Conservation (phyloP, 805 yeast genomes). For the Starmerella roubikii region DNA sequence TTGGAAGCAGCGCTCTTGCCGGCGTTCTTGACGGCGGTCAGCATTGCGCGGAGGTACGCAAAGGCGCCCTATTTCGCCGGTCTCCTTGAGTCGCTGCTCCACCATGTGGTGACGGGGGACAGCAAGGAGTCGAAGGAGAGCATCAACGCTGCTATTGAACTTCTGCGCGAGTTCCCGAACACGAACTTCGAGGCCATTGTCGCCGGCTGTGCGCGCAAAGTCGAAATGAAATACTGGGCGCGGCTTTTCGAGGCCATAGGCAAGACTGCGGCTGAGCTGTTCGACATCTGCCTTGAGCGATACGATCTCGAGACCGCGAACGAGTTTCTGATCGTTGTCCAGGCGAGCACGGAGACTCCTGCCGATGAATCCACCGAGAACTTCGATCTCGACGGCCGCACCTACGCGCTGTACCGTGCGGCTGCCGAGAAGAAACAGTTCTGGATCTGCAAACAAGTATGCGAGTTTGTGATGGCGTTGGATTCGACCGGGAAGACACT, state of each 20-base stretch:
- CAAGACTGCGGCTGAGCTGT: conserved; percentile 23
- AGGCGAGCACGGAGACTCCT: conserved; percentile 20
- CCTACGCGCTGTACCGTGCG: conserved; percentile 22
- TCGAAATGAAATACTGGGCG: conserved; percentile 44
- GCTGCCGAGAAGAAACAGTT: conserved; percentile 26
- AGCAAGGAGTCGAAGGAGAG: conserved; percentile 4
- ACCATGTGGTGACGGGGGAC: conserved; percentile 20
- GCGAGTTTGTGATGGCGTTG: conserved; percentile 29
- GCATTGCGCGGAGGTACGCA: conserved; percentile 23
- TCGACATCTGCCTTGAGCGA: conserved; percentile 26
- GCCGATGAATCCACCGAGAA: conserved; percentile 9
- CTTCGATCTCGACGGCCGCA: conserved; percentile 11
- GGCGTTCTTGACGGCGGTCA: conserved; percentile 15
- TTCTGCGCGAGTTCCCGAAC: conserved; percentile 27
- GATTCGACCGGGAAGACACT: conserved; percentile 24
- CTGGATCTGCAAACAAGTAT: conserved; percentile 28
- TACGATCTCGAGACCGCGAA: conserved; percentile 30
- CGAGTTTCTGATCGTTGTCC: conserved; percentile 30
- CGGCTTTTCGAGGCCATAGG: conserved; percentile 28
- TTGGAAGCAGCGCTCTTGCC: conserved; percentile 22
- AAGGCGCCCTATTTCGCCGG: conserved; percentile 31
- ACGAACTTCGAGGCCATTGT: conserved; percentile 26
- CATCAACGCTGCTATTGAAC: conserved; percentile 17
- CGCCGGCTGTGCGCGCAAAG: conserved; percentile 42
- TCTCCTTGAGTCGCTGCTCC: conserved; percentile 30